A percentile compares a stretch with the other conserved stretches of the same genome.
phyloP scores from a whole-genome alignment of 441 rosid genomes.

The Adansonia madagascariensis region DNA sequence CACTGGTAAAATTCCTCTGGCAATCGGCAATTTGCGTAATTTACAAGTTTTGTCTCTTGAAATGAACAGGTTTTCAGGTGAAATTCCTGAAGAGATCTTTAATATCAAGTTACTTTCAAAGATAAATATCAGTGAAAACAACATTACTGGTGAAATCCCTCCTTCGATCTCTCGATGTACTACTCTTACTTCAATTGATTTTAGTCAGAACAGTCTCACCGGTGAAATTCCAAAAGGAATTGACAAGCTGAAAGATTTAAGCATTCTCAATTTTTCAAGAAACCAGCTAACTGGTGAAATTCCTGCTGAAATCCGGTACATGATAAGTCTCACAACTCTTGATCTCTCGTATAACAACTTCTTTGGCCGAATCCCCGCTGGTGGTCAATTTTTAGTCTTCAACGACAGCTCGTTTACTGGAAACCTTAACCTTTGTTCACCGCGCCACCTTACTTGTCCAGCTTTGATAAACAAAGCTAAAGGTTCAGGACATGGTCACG shows the following conservation, averaged over 20 bases:
- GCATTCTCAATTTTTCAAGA: conserved; percentile 63
- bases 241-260: conserved; percentile 43
- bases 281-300: conserved; percentile 70
- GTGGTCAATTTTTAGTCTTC: conserved; percentile 76
- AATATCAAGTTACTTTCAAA: conserved; percentile 45
- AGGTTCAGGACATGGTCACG: conserved; percentile 35
- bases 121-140: conserved; percentile 58
- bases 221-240: conserved; percentile 67
- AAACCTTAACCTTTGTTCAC: conserved; percentile 62
- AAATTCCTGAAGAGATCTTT: conserved; percentile 58
- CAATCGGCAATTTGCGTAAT: conserved; percentile 50
- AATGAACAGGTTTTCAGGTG: conserved; percentile 56
- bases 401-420: conserved; percentile 68
- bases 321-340: conserved; percentile 72
- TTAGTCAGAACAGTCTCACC: conserved; percentile 57
- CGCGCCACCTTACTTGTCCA: conserved; percentile 47
- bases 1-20: conserved; percentile 64
- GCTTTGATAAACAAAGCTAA: conserved; percentile 24
- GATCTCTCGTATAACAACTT: conserved; percentile 75
- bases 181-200: conserved; percentile 61
- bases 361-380: conserved; percentile 60
- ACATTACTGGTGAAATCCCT: conserved; percentile 62
- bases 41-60: conserved; percentile 54
- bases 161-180: conserved; percentile 45
- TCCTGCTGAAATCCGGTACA: conserved; percentile 59